Conservation (phyloP, 176 grass and related monocot species). For the Avena insularis region DNA sequence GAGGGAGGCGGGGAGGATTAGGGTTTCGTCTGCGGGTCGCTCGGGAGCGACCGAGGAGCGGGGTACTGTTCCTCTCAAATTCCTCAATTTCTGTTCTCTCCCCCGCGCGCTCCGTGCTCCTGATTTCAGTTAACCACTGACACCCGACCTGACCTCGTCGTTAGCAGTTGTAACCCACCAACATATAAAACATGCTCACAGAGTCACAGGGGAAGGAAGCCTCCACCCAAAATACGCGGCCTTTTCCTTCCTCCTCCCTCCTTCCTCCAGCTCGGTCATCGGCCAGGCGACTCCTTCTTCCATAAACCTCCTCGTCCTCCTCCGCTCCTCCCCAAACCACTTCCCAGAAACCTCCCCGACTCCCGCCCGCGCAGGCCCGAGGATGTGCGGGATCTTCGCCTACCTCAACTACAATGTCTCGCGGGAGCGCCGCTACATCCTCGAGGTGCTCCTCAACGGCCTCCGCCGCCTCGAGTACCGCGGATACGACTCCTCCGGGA, state of each 20-base stretch:
- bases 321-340: not conserved
- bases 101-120: not conserved
- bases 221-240: constrained; percentile 24
- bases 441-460: constrained; percentile 87
- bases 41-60: no score
- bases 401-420: constrained; percentile 77
- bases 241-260: not conserved
- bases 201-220: not conserved
- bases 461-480: constrained; percentile 87
- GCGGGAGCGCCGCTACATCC: constrained; percentile 77
- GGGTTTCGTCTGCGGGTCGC: no score
- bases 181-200: constrained; percentile 17
- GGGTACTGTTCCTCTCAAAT: no score
- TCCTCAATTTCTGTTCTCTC: no score
- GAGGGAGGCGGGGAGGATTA: no score
- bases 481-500: constrained; percentile 73
- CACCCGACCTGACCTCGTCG: not conserved
- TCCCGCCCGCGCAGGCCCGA: not conserved
- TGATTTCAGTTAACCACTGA: constrained; percentile 7
- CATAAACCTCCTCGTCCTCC: not conserved
- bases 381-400: constrained; percentile 66
- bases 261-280: constrained; percentile 4
- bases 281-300: not conserved
- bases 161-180: constrained; percentile 9
- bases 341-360: not conserved